Evolutionary conservation across 768 basidiomycete genomes (phyloP), one percentile per base, ranked within the genome.

Genomic region (Suillus cothurnatus): DNA sequence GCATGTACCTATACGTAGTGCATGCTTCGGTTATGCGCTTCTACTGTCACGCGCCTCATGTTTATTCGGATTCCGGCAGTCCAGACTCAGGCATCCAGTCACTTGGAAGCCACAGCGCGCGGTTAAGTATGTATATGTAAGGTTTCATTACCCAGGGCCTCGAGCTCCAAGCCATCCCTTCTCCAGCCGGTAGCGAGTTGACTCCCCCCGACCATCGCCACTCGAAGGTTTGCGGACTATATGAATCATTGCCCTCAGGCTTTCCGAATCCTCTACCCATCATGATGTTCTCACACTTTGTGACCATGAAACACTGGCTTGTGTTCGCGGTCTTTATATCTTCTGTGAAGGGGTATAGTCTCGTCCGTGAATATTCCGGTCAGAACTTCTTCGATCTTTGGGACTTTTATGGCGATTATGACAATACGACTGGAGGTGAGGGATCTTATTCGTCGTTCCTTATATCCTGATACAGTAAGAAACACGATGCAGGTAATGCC

Each of bases 341-440:
- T 23, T 38, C 34, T 28, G 67, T 53, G 21, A 39, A 50, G 5
- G 69, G 71, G 38, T 84, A 82, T 70, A 67, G 73, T 38, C 73
- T 85, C 12, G 53, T 83, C 8, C 80, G 73, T 12, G 81, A 81
- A 43, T 83, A 86, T 69, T 71, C 80, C 17, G 87, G 87, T 0
- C 45, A 65, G 1, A 78, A 74, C 0, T 89, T 89, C 73, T 89
- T 88, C 66, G 74, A 85, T 63, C 72, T 77, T 3, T 89, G 86
- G 85, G 73, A 80, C 62, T 88, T 84, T 72, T 86, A 84, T 69
- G 83, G 82, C 15, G 75, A 68, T 56, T 76, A 75, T 23, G 85
- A 86, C 68, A 84, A 86, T 61, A 73, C 81, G 43, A 86, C 83
- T 1, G 67, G 43, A 56, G 72, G 77, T 78, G 19, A n/a, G 32